Base-by-base conservation (phyloP, 2,329 filamentous ascomycete species). In the Cladorrhinum sp. region DNA sequence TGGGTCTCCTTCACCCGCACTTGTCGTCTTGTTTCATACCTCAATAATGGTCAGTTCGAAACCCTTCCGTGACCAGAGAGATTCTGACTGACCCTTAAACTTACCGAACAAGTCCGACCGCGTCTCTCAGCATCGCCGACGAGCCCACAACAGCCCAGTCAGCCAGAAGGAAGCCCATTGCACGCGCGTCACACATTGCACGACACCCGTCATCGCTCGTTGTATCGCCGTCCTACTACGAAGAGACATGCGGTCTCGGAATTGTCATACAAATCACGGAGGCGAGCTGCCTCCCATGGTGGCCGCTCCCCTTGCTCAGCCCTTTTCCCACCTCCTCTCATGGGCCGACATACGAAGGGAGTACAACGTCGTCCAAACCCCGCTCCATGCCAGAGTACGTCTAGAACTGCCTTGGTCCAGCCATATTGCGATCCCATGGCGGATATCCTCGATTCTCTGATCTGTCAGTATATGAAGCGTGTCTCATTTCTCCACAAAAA, bases 191-290 rank as follows among this genome's bases (percentile, higher is more conserved):
- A 60, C 51, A 71, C 73, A 69, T 76, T 61, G 63, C 72, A 77
- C 77, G 68, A 64, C 72, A 73, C 68, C 75, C 74, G 71, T 75
- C 73, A 74, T 70, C 64, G 65, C 64, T 65, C 62, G 69, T 69
- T 42, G 64, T 66, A 66, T 67, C 67, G 57, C 55, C 57, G 51
- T 64, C 74, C 70, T 72, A 72, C 56, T 69, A 63, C 68, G 62
- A 72, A 71, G 62, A 58, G 53, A 61, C 60, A 48, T 59, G 60
- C 59, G 61, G 62, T 50, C 28, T 59, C 57, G 58, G 61, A 42
- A 58, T 39, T 48, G 24, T 58, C 51, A 56, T 20, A 52, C 49
- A 39, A 48, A 56, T 46, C 42, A 46, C 42, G 42, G 42, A 46
- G 42, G n/a, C 42, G 42, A 46, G 42, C 8, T 46, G 42, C n/a